phyloP scores from a whole-genome alignment of 352 stramenopile genomes.

The Blastocystis sp. region DNA sequence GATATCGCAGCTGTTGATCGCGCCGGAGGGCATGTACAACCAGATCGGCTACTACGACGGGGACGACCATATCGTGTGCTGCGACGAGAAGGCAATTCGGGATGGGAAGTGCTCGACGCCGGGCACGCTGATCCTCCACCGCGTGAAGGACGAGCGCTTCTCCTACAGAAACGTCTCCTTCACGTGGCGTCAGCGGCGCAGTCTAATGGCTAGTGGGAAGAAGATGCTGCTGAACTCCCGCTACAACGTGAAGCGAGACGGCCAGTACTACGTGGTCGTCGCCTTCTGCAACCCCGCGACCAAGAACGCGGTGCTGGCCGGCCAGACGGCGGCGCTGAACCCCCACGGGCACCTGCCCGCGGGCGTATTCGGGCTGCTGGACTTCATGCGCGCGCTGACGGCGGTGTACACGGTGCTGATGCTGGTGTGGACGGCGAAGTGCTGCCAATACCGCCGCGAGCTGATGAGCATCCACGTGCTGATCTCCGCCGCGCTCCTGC shows the following conservation, averaged over 20 bases:
- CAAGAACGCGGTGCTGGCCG: constrained; percentile 9
- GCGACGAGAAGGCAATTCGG: not conserved
- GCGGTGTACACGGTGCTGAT: not conserved
- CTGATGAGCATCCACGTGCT: constrained; percentile 50
- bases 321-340: constrained; percentile 5
- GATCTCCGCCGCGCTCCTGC: not conserved
- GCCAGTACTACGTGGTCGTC: constrained; percentile 25
- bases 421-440: constrained; percentile 1
- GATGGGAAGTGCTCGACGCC: not conserved
- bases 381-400: not conserved
- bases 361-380: not conserved
- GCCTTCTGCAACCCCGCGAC: not conserved
- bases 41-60: not conserved
- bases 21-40: not conserved
- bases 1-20: not conserved
- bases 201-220: not conserved
- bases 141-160: not conserved
- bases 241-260: not conserved
- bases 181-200: not conserved
- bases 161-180: constrained; percentile 1
- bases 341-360: constrained; percentile 53
- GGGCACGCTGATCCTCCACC: not conserved
- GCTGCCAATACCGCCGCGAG: constrained; percentile 23
- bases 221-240: not conserved
- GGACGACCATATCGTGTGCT: not conserved